Evolutionary conservation across 805 yeast species (phyloP), one percentile per base, ranked within the genome.

Genomic region (Zygotorulaspora florentina): DNA sequence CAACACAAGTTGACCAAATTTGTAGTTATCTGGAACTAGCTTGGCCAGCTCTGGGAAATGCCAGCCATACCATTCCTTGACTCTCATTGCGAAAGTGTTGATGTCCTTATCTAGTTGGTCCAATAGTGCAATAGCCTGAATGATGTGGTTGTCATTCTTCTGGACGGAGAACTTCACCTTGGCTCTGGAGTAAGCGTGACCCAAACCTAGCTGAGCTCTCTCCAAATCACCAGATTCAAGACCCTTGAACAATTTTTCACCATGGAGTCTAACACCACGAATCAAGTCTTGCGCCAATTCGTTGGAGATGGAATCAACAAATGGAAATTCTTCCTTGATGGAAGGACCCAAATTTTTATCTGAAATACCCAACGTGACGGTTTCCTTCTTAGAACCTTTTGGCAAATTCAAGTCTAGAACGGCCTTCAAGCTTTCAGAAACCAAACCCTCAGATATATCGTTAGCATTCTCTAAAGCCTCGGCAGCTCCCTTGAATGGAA

Each of bases 401-500:
- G 99, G 99, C 60, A 93, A 71, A 75, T 90, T 91, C 65, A 89
- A 74, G 72, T 91, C 98, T 57, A 93, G 73, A 46, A 93, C 78
- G 33, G 95, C 80, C 69, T 87, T 88, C 71, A 93, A 79, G 71
- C 86, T 87, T 59, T 93, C 98, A 48, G 90, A 85, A 46, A 91
- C 96, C 59, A 90, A 78, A 64, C 99, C 99, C 73, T 93, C 99
- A 55, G 96, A 87, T 59, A 93, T 85, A 66, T 93, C 98, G 66
- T 93, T 93, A 58, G 98, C 97, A 66, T 93, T 93, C 71, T 91
- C 98, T 63, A 93, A 80, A 50, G 99, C 99, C 71, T 93, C 98
- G 43, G 99, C 98, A 51, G 99, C 99, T 62, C 97, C 97, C 72
- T 93, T 90, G 79, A 93, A 93, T 41, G 99, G 99, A 50, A 96